phyloP scores from a whole-genome alignment of 805 yeast genomes.

The Yarrowia bubula region DNA sequence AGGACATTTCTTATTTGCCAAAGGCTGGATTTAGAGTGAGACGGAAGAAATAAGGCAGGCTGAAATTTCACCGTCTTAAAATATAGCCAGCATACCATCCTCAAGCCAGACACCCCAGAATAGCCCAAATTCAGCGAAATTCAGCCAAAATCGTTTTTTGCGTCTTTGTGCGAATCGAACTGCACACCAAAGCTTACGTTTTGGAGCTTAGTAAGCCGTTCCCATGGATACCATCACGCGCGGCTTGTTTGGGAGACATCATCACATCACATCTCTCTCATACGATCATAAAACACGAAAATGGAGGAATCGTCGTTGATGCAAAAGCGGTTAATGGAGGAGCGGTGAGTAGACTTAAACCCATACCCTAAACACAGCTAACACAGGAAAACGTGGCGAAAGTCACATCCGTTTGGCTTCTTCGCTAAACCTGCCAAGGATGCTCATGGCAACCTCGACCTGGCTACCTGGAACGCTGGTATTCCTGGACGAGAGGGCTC shows the following conservation, averaged over 20 bases:
- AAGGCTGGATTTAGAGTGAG: too few species aligned
- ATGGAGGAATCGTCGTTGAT: constrained; percentile 13
- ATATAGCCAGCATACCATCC: too few species aligned
- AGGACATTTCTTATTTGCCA: not conserved
- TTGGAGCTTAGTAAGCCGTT: too few species aligned
- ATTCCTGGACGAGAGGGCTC: constrained; percentile 91
- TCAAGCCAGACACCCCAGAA: too few species aligned
- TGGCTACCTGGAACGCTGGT: constrained; percentile 90
- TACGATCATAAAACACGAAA: not conserved
- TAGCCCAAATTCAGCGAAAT: too few species aligned
- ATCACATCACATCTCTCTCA: constrained; percentile 8
- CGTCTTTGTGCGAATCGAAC: too few species aligned
- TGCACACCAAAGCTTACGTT: too few species aligned
- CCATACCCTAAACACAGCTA: not conserved
- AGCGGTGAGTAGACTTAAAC: not conserved
- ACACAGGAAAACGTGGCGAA: constrained; percentile 89
- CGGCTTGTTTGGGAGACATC: constrained; percentile 12
- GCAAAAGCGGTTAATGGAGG: constrained; percentile 18
- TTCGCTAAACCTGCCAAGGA: constrained; percentile 83
- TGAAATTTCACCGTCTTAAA: not conserved
- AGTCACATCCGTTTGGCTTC: constrained; percentile 97
- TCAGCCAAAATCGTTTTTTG: too few species aligned
- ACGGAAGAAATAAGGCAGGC: not conserved
- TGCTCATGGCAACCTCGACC: constrained; percentile 79
- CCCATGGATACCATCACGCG: too few species aligned